These are phyloP conservation scores for Paecilomyces sp. DNA, from an alignment of 2,329 filamentous ascomycete species.

Conservation along the genomic window DNA sequence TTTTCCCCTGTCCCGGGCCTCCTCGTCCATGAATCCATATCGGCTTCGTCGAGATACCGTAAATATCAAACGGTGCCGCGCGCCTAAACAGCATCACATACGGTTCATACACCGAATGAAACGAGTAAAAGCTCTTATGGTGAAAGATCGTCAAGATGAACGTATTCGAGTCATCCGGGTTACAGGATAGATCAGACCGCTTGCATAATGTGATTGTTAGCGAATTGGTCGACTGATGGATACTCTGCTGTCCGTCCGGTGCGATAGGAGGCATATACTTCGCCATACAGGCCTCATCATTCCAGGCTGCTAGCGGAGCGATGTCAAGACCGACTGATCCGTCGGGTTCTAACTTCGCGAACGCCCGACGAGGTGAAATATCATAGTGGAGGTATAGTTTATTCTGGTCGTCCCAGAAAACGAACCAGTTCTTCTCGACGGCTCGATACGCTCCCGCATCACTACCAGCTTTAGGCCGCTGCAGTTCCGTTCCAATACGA, in stretches of 20 bases:
- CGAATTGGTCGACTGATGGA: constrained; percentile 57
- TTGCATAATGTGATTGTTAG: constrained; percentile 50
- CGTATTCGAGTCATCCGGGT: constrained; percentile 41
- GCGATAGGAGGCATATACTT: constrained; percentile 38
- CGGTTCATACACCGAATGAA: neutral
- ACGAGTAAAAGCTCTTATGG: constrained; percentile 37
- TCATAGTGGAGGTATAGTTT: constrained; percentile 49
- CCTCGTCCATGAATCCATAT: constrained; percentile 50
- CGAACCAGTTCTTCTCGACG: constrained; percentile 58
- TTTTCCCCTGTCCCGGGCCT: constrained; percentile 17
- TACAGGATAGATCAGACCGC: constrained; percentile 40
- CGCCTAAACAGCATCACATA: constrained; percentile 44
- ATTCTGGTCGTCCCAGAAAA: constrained; percentile 50
- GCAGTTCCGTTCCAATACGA: constrained; percentile 42
- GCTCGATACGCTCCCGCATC: constrained; percentile 25
- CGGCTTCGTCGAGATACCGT: constrained; percentile 44
- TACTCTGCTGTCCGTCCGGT: constrained; percentile 32
- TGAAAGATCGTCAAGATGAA: constrained; percentile 51
- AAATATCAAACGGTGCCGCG: constrained; percentile 42
- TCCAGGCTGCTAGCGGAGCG: constrained; percentile 24
- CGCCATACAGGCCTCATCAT: constrained; percentile 42
- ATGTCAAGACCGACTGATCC: constrained; percentile 45
- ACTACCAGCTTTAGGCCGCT: constrained; percentile 30
- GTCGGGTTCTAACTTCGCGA: constrained; percentile 39
- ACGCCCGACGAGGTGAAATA: constrained; percentile 43